These are phyloP conservation scores for Crucihimalaya himalaica DNA, from an alignment of 345 rosid genomes.

Conservation along the genomic window DNA sequence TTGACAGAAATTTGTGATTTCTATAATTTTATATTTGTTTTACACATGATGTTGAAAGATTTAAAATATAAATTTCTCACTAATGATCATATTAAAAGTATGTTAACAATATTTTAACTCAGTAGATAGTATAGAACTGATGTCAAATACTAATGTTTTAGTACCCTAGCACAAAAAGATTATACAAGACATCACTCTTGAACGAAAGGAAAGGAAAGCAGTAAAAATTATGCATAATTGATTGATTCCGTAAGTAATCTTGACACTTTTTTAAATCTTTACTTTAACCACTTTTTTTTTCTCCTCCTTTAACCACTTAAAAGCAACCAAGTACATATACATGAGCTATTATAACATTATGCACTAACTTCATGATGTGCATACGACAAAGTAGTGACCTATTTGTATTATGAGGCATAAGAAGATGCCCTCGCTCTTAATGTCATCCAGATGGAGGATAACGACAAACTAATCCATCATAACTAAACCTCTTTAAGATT, in stretches of 20 bases:
- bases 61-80: not conserved
- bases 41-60: no score
- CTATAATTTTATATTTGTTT: no score
- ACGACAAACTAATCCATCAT: conserved; percentile 23
- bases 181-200: not conserved
- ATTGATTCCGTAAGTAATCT: conserved; percentile 13
- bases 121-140: not conserved
- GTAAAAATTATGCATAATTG: not conserved
- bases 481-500: not conserved
- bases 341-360: conserved; percentile 8
- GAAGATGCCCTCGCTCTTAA: conserved; percentile 35
- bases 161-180: not conserved
- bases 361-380: conserved; percentile 40
- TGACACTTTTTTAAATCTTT: conserved; percentile 1
- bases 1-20: not conserved
- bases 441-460: conserved; percentile 39
- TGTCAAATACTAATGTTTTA: not conserved
- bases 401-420: conserved; percentile 26
- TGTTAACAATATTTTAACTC: not conserved
- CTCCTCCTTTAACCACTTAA: not conserved
- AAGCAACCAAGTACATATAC: not conserved
- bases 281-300: not conserved
- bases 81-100: not conserved
- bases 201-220: not conserved
- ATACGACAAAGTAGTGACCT: conserved; percentile 37